Percentiles rank a stretch among this genome's conserved stretches.
These are phyloP conservation scores for Nicotiana attenuata DNA, from an alignment of 257 asterid species.

Conservation along the genomic window DNA sequence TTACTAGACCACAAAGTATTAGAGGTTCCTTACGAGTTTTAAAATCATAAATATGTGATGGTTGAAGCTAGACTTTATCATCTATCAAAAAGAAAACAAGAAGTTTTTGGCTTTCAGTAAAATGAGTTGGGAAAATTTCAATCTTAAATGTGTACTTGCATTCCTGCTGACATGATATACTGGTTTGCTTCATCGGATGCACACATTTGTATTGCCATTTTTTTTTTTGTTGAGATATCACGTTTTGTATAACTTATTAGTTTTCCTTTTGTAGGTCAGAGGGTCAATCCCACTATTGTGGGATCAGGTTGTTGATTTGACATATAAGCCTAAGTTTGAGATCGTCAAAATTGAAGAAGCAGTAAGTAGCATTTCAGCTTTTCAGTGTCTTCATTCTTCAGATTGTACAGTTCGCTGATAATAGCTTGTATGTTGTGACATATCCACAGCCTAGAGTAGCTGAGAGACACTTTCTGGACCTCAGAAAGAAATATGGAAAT, in stretches of 20 bases:
- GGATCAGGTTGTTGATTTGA: constrained; percentile 96
- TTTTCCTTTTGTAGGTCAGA: constrained; percentile 52
- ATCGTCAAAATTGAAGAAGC: constrained; percentile 53
- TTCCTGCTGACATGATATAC: not conserved
- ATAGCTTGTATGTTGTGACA: constrained; percentile 16
- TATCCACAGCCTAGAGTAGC: constrained; percentile 61
- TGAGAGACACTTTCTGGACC: constrained; percentile 80
- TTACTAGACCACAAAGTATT: not conserved
- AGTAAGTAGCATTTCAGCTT: constrained; percentile 45
- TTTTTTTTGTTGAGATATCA: not conserved
- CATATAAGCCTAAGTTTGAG: constrained; percentile 78
- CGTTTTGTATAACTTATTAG: constrained; percentile 6
- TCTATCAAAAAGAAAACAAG: not conserved
- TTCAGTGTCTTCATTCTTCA: not conserved
- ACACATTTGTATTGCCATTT: not conserved
- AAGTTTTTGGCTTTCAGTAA: not conserved
- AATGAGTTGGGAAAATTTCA: not conserved
- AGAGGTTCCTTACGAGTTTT: not conserved
- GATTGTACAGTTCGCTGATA: constrained; percentile 1
- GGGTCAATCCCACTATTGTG: constrained; percentile 93
- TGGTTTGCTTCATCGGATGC: not conserved
- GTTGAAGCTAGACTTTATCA: not conserved
- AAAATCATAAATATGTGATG: not conserved
- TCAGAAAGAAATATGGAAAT: constrained; percentile 83
- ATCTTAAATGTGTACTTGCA: not conserved